Evolutionary conservation across 148 eudicot genomes (phyloP).

Genomic region (Heliamphora exappendiculata): DNA sequence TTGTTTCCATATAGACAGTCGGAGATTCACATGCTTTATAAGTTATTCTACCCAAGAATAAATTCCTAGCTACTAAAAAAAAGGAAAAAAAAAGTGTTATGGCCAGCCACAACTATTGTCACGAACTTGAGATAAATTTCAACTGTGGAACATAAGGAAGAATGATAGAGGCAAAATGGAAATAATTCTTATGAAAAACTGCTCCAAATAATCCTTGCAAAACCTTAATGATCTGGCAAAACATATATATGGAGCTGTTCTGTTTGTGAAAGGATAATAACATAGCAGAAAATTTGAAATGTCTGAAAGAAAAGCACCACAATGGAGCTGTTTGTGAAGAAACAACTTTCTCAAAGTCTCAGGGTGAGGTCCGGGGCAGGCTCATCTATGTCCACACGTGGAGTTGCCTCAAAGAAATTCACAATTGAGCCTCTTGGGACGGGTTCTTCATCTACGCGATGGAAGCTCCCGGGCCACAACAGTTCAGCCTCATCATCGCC

Average conservation of each 20-base stretch:
- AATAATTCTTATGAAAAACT: neutral
- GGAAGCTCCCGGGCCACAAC: slow-evolving; percentile 70
- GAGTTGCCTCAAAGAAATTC: slow-evolving; percentile 14
- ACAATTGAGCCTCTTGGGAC: neutral
- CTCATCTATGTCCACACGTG: slow-evolving; percentile 11
- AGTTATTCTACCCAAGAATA: no score
- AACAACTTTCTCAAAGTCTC: slow-evolving; percentile 28
- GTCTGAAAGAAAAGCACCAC: neutral
- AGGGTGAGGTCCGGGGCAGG: slow-evolving; percentile 53
- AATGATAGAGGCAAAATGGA: neutral
- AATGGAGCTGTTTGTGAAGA: neutral
- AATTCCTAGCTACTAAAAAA: no score
- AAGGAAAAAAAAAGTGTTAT: no score
- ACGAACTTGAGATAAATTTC: neutral
- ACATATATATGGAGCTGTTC: no score
- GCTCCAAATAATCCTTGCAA: neutral
- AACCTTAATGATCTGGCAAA: neutral
- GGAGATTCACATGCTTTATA: no score
- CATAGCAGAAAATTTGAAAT: no score
- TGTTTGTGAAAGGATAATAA: no score
- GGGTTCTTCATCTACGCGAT: slow-evolving; percentile 17
- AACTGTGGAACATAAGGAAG: neutral
- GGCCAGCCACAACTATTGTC: neutral
- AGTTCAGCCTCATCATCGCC: slow-evolving; percentile 31
- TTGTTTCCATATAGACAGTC: no score